These are phyloP conservation scores for Stellera chamaejasme DNA, from an alignment of 345 rosid genomes.

Conservation along the genomic window DNA sequence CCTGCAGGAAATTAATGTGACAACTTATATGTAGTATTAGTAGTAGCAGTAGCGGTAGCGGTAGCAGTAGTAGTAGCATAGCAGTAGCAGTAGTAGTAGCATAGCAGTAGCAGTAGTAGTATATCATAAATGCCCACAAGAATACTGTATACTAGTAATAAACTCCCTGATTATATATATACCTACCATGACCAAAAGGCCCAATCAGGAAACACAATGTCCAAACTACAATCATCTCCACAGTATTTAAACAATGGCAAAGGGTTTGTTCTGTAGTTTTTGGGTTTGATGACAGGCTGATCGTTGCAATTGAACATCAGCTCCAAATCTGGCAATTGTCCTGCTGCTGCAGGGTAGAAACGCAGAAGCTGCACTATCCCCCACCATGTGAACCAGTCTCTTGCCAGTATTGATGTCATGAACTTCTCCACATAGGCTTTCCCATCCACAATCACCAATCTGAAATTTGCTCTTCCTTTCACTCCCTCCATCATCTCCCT, in stretches of 20 bases:
- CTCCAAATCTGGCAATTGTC: constrained; percentile 55
- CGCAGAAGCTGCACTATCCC: constrained; percentile 58
- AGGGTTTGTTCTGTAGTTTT: constrained; percentile 22
- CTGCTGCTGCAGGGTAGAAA: constrained; percentile 33
- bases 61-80: too few relatives aligned
- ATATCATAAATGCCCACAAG: too few relatives aligned
- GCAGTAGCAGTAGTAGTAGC: too few relatives aligned
- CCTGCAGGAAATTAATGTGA: constrained; percentile 16
- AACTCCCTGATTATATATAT: neutral
- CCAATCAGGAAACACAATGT: constrained; percentile 70
- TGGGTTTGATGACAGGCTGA: constrained; percentile 28
- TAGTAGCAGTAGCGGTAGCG: too few relatives aligned
- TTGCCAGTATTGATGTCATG: constrained; percentile 34
- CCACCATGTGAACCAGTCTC: constrained; percentile 54
- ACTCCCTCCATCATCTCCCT: constrained; percentile 44
- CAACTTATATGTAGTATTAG: too few relatives aligned
- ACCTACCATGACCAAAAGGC: constrained; percentile 74
- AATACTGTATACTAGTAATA: too few relatives aligned
- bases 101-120: too few relatives aligned
- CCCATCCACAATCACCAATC: constrained; percentile 40
- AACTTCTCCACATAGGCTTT: constrained; percentile 49
- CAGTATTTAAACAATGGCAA: constrained; percentile 68
- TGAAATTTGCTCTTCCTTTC: constrained; percentile 43
- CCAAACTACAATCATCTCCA: constrained; percentile 26
- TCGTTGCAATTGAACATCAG: constrained; percentile 62